Evolutionary conservation across 2,329 filamentous ascomycete genomes (phyloP), one percentile per base, ranked within the genome.

Genomic region (Ophiostoma populinum): DNA sequence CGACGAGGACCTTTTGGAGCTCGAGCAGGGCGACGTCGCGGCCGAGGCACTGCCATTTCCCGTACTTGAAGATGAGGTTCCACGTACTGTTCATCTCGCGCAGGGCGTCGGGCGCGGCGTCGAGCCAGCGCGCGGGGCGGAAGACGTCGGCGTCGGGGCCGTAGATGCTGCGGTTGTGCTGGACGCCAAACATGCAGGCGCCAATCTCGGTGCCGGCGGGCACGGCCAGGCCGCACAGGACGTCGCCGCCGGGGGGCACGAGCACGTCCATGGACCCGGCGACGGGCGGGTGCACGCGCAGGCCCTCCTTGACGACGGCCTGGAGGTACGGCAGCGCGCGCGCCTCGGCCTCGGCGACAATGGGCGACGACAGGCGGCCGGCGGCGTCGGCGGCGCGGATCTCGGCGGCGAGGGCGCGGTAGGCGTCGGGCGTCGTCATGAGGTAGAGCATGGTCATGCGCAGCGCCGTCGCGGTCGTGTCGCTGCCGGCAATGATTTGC

Each of bases 291-390:
- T 54, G 57, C 16, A 66, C 52, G 0, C 65, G 54, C 13, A 67
- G 47, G 0, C 56, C 58, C 43, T 69, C 65, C 33, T 57, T 57
- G 25, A 69, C 56, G 5, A 61, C 58, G 0, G 65, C 65, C 40
- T 63, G 57, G 7, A 70, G 51, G 39, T 65, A 69, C 0, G 56
- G 54, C 6, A 67, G 49, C 4, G 44, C 43, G 12, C 52, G 50
- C 1, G 54, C 54, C 42, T 63, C 54, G 2, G 49, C 45, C 25
- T 59, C 52, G 8, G 44, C 47, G 10, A 37, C 28, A 35, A 54
- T 46, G 26, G 49, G 49, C 11, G 56, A 55, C 2, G 46, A 47
- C 22, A 51, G 37, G n/a, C 38, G 35, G 28, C 46, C 45, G 38
- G 47, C 20, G 13, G 29, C 24, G 7, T 52, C 3, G 49, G 56